Base-by-base conservation (phyloP, 2,329 filamentous ascomycete species). In the Ascochyta viciae-villosae region DNA sequence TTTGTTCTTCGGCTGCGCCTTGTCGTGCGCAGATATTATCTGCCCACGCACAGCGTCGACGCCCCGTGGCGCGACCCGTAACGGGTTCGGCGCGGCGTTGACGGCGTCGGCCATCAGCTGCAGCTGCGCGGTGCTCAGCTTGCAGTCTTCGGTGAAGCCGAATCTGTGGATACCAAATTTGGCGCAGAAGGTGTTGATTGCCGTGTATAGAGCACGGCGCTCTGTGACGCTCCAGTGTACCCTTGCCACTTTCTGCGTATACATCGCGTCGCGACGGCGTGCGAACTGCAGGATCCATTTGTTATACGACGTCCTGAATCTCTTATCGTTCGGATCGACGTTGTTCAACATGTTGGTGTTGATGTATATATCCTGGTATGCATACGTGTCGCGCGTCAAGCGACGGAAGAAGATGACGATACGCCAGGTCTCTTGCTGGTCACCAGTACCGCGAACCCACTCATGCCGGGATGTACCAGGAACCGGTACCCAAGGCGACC, bases 241-340 rank as follows among this genome's bases (percentile, higher is more conserved):
- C 4, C 58, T 33, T 3, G 38, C 19, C 4, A 60, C 19, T 15
- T 44, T 23, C 27, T 52, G 26, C 1, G 45, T 37, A 31, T 60
- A 60, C 7, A 10, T 39, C 8, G 33, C 23, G 22, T 60, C 54
- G 15, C 48, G 45, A 12, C 57, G 60, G 16, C 60, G 57, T 4
- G 41, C 51, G 24, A 62, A 50, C 22, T 63, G 60, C 22, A 58
- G 46, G 3, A 63, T 40, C 60, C 55, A 63, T 24, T 63, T 61
- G 22, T 63, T 63, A 53, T 61, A 61, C 0, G 34, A 34, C n/a
- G 46, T 40, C 13, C 41, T 15, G 13, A 42, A 61, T 1, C 9
- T 22, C 9, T 45, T 53, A 29, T 57, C 13, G 26, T 63, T 63
- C 0, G 58, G 60, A 12, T 61, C 29, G 13, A 54, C 26, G 15